These are phyloP conservation scores for Ruellia speciosa DNA, from an alignment of 305 asterid genomes.

Conservation along the genomic window DNA sequence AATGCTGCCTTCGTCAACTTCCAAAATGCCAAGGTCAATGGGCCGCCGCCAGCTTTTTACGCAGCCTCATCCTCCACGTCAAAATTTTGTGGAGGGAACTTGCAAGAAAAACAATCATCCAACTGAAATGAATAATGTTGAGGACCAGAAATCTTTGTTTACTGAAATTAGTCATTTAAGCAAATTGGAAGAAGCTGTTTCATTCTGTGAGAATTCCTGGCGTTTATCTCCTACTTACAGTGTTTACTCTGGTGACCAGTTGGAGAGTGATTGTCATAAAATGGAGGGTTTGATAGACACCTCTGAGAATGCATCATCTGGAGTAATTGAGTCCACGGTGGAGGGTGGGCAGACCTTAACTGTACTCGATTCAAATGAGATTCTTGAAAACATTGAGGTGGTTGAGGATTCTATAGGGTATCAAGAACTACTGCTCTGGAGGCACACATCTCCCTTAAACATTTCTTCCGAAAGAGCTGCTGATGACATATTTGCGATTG, in stretches of 20 bases:
- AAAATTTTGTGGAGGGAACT: slow-evolving; percentile 24
- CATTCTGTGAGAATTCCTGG: slow-evolving; percentile 67
- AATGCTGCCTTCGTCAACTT: slow-evolving; percentile 68
- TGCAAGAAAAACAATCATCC: slow-evolving; percentile 23
- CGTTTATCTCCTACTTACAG: slow-evolving; percentile 57
- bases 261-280: slow-evolving; percentile 29
- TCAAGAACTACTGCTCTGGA: slow-evolving; percentile 84
- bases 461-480: slow-evolving; percentile 48
- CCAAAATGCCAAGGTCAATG: slow-evolving; percentile 47
- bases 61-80: slow-evolving; percentile 85
- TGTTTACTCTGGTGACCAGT: slow-evolving; percentile 28
- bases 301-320: slow-evolving; percentile 28
- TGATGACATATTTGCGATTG: slow-evolving; percentile 77
- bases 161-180: slow-evolving; percentile 36
- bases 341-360: slow-evolving; percentile 27
- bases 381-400: slow-evolving; percentile 57
- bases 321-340: slow-evolving; percentile 22
- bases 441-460: slow-evolving; percentile 37
- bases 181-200: slow-evolving; percentile 65
- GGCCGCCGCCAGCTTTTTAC: slow-evolving; percentile 92
- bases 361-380: slow-evolving; percentile 38
- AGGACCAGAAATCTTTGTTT: slow-evolving; percentile 22
- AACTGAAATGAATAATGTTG: slow-evolving; percentile 23
- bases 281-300: slow-evolving; percentile 30
- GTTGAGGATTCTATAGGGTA: slow-evolving; percentile 66